phyloP scores from a whole-genome alignment of 139 green algal species.

The Astrephomene gubernaculifera region DNA sequence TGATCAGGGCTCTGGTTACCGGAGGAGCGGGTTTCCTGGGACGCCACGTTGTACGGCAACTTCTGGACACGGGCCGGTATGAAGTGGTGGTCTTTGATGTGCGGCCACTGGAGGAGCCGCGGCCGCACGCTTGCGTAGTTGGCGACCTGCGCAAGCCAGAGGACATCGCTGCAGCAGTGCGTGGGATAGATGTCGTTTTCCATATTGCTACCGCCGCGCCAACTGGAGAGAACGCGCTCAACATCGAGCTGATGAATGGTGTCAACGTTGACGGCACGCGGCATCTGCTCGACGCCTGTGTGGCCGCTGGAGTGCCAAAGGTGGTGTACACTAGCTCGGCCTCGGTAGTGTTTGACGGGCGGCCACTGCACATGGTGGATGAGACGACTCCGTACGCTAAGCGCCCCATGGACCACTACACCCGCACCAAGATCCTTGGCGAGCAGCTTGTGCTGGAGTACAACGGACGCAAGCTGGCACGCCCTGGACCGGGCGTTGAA shows the following conservation, averaged over 20 bases:
- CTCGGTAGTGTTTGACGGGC: constrained; percentile 92
- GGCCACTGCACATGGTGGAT: constrained; percentile 70
- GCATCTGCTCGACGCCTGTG: constrained; percentile 84
- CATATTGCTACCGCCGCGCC: constrained; percentile 88
- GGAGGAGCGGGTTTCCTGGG: constrained; percentile 90
- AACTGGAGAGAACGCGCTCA: constrained; percentile 77
- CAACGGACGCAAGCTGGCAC: constrained; percentile 58
- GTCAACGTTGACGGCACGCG: constrained; percentile 91
- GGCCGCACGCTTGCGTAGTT: constrained; percentile 4
- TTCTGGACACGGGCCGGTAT: constrained; percentile 73
- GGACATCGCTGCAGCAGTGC: constrained; percentile 57
- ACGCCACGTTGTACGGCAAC: constrained; percentile 79
- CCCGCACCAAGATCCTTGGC: constrained; percentile 81
- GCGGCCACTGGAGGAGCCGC: constrained; percentile 46
- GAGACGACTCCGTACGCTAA: constrained; percentile 80
- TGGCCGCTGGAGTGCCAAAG: constrained; percentile 53
- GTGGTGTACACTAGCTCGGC: constrained; percentile 87
- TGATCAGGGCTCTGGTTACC: constrained; percentile 69
- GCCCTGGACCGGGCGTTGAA: background rate
- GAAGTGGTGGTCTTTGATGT: constrained; percentile 87
- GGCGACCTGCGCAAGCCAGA: constrained; percentile 73
- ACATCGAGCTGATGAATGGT: constrained; percentile 83
- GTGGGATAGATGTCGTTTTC: constrained; percentile 85
- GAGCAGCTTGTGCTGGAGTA: constrained; percentile 85
- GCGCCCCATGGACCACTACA: constrained; percentile 90